phyloP scores from a whole-genome alignment of 495 filamentous ascomycete species.

The Daldinia vernicosa region DNA sequence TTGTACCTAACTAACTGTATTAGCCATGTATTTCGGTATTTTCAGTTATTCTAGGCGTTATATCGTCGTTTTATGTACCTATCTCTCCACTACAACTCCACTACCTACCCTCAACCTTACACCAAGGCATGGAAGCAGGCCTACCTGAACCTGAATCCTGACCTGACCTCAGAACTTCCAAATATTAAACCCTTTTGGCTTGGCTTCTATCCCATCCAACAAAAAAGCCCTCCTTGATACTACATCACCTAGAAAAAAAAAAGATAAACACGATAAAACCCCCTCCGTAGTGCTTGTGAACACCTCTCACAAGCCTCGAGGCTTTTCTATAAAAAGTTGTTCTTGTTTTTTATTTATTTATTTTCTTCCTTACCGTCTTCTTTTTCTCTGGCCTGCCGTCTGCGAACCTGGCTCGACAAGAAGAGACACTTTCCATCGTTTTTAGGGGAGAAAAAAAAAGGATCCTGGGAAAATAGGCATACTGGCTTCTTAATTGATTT shows the following conservation, averaged over 20 bases:
- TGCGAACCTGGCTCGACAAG: constrained; percentile 28
- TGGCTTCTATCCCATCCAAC: constrained; percentile 42
- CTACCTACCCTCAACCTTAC: constrained; percentile 39
- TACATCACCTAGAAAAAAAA: constrained; percentile 47
- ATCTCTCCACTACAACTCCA: constrained; percentile 12
- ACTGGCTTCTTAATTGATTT: constrained; percentile 45
- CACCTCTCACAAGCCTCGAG: constrained; percentile 32
- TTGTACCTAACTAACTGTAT: constrained; percentile 10
- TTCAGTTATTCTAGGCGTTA: not conserved
- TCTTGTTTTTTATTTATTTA: constrained; percentile 17
- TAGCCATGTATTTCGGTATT: too few species aligned
- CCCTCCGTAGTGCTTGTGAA: constrained; percentile 33
- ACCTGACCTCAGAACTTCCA: constrained; percentile 45
- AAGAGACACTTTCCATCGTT: constrained; percentile 21
- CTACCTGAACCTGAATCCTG: constrained; percentile 39
- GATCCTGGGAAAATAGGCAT: constrained; percentile 34
- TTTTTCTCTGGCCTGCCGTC: constrained; percentile 27
- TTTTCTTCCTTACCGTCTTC: constrained; percentile 31
- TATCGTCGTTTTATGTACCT: constrained; percentile 7
- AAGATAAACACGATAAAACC: constrained; percentile 23
- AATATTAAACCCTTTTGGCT: constrained; percentile 45
- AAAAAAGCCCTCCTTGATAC: constrained; percentile 39
- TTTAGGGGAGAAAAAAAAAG: constrained; percentile 12
- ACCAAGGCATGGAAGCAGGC: constrained; percentile 30
- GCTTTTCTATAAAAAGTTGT: constrained; percentile 42